These are phyloP conservation scores for Hypoxylon sp. DNA, from an alignment of 2,329 filamentous ascomycete genomes.

Conservation along the genomic window DNA sequence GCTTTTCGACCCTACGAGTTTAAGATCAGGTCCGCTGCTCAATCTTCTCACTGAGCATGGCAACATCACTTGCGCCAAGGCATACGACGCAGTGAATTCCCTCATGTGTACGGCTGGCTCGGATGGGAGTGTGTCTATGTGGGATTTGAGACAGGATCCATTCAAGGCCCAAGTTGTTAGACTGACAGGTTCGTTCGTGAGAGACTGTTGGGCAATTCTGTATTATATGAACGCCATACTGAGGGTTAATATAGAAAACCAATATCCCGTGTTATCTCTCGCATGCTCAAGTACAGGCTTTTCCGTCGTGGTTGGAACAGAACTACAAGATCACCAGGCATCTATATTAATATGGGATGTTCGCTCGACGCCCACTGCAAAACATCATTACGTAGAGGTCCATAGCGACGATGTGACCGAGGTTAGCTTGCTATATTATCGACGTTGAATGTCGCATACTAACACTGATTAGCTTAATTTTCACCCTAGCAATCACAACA, in stretches of 20 bases:
- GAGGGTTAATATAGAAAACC: conserved; percentile 57
- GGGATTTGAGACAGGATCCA: conserved; percentile 72
- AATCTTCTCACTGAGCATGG: conserved; percentile 65
- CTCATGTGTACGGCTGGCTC: conserved; percentile 79
- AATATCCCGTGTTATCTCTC: conserved; percentile 73
- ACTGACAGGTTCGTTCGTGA: conserved; percentile 62
- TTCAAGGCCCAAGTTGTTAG: conserved; percentile 60
- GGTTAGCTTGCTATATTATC: conserved; percentile 52
- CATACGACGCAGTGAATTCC: conserved; percentile 66
- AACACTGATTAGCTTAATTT: conserved; percentile 67
- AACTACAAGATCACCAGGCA: conserved; percentile 75
- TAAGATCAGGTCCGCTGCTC: conserved; percentile 62
- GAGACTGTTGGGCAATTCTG: conserved; percentile 46
- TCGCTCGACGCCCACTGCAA: conserved; percentile 63
- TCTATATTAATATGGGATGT: conserved; percentile 76
- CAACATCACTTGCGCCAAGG: conserved; percentile 74
- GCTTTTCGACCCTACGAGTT: conserved; percentile 72
- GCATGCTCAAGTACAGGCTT: conserved; percentile 71
- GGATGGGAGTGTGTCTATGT: conserved; percentile 76
- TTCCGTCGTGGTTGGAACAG: conserved; percentile 79
- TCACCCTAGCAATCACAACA: conserved; percentile 71
- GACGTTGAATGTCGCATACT: conserved; percentile 12
- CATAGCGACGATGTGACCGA: conserved; percentile 79
- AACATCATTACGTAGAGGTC: conserved; percentile 72
- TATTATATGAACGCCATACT: conserved; percentile 36